Conservation (phyloP, 2,329 filamentous ascomycete species). For the Dactylonectria macrodidyma region DNA sequence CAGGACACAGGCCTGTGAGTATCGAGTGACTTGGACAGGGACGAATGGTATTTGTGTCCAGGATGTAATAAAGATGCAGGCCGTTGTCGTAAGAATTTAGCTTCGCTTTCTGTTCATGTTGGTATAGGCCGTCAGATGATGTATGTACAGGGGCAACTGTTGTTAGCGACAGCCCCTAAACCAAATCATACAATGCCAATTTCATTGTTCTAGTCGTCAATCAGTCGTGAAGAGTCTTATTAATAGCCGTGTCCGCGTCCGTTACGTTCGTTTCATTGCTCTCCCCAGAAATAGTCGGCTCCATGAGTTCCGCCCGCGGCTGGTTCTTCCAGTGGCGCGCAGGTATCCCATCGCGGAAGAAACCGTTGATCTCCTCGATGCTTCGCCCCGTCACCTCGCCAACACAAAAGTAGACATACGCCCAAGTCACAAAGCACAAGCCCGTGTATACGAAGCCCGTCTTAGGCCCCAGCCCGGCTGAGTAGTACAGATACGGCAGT, state of each 20-base stretch:
- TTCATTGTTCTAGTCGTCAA: not conserved
- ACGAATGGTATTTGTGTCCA: too few species aligned
- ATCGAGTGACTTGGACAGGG: not conserved
- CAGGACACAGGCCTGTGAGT: not conserved
- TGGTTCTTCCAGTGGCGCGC: slow-evolving; percentile 47
- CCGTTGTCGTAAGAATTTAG: too few species aligned
- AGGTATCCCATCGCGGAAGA: slow-evolving; percentile 47
- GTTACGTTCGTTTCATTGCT: slow-evolving; percentile 10
- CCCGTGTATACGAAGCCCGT: slow-evolving; percentile 57
- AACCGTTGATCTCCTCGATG: slow-evolving; percentile 50
- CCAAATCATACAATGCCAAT: not conserved
- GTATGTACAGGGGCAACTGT: too few species aligned
- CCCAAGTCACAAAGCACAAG: slow-evolving; percentile 49
- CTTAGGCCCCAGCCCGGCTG: slow-evolving; percentile 55
- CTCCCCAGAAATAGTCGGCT: slow-evolving; percentile 5
- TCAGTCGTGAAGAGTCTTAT: slow-evolving; percentile 23
- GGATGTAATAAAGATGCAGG: too few species aligned
- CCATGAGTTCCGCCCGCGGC: slow-evolving; percentile 32
- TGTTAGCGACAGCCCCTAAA: not conserved
- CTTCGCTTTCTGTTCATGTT: not conserved
- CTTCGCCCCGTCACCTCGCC: slow-evolving; percentile 49
- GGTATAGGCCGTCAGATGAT: not conserved
- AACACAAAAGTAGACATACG: slow-evolving; percentile 57
- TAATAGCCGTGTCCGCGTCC: slow-evolving; percentile 21
- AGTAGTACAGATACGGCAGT: slow-evolving; percentile 59